Evolutionary conservation across 2,329 filamentous ascomycete species (phyloP).

Genomic region (Diaporthe ilicicola): DNA sequence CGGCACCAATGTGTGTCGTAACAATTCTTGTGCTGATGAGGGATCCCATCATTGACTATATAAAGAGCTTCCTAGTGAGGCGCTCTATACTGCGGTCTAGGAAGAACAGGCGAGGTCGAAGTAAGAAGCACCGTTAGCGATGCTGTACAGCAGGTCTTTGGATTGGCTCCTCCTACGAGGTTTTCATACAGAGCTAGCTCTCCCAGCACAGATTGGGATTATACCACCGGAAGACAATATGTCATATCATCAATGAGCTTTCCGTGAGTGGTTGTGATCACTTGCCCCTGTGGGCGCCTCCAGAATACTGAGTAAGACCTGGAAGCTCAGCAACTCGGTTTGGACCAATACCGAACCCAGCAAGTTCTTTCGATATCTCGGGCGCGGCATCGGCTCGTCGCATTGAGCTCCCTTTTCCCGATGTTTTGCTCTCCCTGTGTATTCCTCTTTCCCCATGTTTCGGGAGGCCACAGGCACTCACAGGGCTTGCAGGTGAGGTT

Average conservation of each 20-base stretch:
- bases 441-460: not conserved
- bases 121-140: slow-evolving; percentile 33
- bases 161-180: not conserved
- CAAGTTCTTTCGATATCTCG: not conserved
- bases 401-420: not conserved
- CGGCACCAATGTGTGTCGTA: slow-evolving; percentile 58
- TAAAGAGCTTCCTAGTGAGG: slow-evolving; percentile 52
- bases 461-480: not conserved
- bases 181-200: not conserved
- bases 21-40: slow-evolving; percentile 62
- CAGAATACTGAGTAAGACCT: not conserved
- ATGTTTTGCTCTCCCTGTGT: not conserved
- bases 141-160: not conserved
- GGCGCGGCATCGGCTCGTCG: not conserved
- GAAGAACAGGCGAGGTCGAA: slow-evolving; percentile 46
- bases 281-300: not conserved
- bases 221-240: not conserved
- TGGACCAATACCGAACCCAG: too few species aligned
- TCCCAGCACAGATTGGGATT: not conserved
- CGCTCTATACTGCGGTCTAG: slow-evolving; percentile 54
- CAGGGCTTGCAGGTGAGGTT: not conserved
- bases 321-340: not conserved
- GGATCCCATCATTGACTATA: slow-evolving; percentile 56
- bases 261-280: not conserved
- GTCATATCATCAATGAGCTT: not conserved